A percentile compares a stretch with the other conserved stretches of the same genome.
phyloP scores from a whole-genome alignment of 164 flowering plant species.

The Santalum album region DNA sequence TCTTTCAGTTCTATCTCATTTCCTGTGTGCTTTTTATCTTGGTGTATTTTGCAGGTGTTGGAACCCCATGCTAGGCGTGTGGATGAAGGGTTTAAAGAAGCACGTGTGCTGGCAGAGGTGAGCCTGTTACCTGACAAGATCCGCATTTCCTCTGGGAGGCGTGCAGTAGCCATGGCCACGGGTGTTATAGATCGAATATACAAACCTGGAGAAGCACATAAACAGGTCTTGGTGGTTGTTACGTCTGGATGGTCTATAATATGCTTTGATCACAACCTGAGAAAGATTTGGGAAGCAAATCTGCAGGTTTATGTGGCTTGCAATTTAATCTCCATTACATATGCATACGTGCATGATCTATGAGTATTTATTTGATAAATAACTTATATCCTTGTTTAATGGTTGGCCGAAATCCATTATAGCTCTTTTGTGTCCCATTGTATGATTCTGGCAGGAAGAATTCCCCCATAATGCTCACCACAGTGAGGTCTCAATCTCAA shows the following conservation, averaged over 20 bases:
- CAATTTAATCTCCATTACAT: background rate
- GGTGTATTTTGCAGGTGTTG: conserved; percentile 42
- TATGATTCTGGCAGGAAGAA: conserved; percentile 45
- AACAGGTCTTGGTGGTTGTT: conserved; percentile 91
- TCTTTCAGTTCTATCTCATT: background rate
- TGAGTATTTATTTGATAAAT: too few species aligned
- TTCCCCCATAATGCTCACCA: conserved; percentile 69
- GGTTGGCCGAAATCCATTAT: background rate
- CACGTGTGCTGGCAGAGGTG: conserved; percentile 69
- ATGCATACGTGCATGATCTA: too few species aligned
- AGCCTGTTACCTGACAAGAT: conserved; percentile 75
- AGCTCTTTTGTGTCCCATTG: background rate
- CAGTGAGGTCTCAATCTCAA: conserved; percentile 49
- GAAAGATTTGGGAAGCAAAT: conserved; percentile 83
- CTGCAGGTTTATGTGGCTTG: conserved; percentile 51
- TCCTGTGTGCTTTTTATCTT: background rate
- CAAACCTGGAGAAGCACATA: conserved; percentile 49
- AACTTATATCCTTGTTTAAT: too few species aligned
- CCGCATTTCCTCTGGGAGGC: conserved; percentile 79
- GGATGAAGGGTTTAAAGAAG: conserved; percentile 88
- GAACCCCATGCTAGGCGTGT: conserved; percentile 71
- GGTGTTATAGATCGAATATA: conserved; percentile 69
- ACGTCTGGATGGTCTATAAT: conserved; percentile 94
- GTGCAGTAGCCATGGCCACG: conserved; percentile 93
- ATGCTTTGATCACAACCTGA: conserved; percentile 96